Evolutionary conservation across 2,329 filamentous ascomycete genomes (phyloP).

Genomic region (Parafenestella ontariensis): DNA sequence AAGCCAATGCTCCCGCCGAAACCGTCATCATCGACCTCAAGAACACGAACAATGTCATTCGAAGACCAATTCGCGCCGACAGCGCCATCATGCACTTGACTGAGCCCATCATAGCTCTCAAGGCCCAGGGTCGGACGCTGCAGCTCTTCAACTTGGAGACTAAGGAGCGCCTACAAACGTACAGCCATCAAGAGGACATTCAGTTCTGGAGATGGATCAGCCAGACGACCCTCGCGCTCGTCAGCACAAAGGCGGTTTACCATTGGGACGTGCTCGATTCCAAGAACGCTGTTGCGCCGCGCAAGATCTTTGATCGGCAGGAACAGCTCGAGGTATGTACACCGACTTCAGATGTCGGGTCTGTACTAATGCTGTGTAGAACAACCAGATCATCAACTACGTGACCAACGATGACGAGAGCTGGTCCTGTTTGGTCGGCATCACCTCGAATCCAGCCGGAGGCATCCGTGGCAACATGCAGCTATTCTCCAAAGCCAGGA

Average conservation of each 20-base stretch:
- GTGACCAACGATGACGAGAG: constrained; percentile 93
- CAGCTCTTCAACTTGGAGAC: constrained; percentile 96
- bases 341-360: not conserved
- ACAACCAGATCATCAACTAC: constrained; percentile 99
- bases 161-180: constrained; percentile 96
- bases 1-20: constrained; percentile 82
- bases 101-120: constrained; percentile 94
- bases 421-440: constrained; percentile 98
- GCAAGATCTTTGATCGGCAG: constrained; percentile 95
- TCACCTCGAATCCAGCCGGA: constrained; percentile 89
- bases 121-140: constrained; percentile 90
- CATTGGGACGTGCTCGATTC: constrained; percentile 98
- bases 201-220: constrained; percentile 99
- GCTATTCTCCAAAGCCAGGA: constrained; percentile 92
- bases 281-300: constrained; percentile 72
- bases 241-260: constrained; percentile 89
- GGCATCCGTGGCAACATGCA: constrained; percentile 97
- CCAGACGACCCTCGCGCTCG: constrained; percentile 83
- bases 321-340: constrained; percentile 79
- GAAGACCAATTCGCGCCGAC: constrained; percentile 96
- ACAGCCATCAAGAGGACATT: constrained; percentile 95
- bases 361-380: constrained; percentile 58
- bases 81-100: constrained; percentile 99
- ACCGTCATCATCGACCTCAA: constrained; percentile 98
- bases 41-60: constrained; percentile 94